Base-by-base conservation (phyloP, 352 stramenopile species). In the Phytophthora sp. region DNA sequence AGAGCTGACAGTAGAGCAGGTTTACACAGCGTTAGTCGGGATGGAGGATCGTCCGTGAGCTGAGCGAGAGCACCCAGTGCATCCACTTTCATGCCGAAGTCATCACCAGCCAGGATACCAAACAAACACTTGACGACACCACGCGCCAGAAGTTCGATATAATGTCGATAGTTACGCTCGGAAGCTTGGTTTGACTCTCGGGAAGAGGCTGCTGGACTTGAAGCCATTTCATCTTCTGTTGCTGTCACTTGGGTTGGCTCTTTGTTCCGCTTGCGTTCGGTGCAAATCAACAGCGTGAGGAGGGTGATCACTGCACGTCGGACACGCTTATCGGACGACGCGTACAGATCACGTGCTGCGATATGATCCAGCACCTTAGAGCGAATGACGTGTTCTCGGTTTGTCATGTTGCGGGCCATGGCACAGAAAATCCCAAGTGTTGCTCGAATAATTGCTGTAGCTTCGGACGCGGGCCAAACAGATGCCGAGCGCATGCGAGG, bases 61-160 rank as follows among this genome's bases (percentile, higher is more conserved):
- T 91, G 80, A 16, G 80, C 79, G 11, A 93, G 85, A 24, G 84
- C 79, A n/a, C 70, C 68, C 26, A 90, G 73, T 7, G 80, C 82
- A 55, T 93, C 84, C 8, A 88, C 78, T 56, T 89, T 89, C 74
- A 88, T 89, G 36, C 71, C 74, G 23, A 89, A 88, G 47, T 90
- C 82, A 49, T 89, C 86, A n/a, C 80, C 84, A 15, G 60, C 50
- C 6, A 93, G 66, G 42, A 91, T 88, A 3, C 80, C 82, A 65
- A 90, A 90, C 44, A 90, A 70, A 16, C 81, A 90, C 42, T 89
- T 86, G 46, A 91, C 82, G 26, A 90, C 74, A 9, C 84, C 84
- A n/a, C 83, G 76, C 0, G 84, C 82, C 5, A 91, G 63, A 1
- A 93, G 63, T 30, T 93, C 82, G 38, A 91, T 86, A 60, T 91